phyloP scores from a whole-genome alignment of 2,329 filamentous ascomycete genomes.

The Trichophyton simii region DNA sequence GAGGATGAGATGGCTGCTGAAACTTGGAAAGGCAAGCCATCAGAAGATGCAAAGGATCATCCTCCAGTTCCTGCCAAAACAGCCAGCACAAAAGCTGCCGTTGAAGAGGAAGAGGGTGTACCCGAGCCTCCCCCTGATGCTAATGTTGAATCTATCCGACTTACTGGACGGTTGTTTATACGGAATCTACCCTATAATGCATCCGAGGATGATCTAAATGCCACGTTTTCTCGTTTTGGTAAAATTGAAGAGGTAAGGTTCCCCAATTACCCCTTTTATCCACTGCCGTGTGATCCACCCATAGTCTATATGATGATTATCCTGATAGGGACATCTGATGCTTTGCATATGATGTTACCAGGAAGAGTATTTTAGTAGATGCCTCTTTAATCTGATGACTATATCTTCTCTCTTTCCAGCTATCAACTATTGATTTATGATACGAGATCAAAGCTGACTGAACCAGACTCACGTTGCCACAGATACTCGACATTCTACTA shows the following conservation, averaged over 20 bases:
- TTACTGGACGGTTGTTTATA: conserved; percentile 70
- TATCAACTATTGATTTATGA: conserved; percentile 5
- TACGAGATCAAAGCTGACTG: conserved; percentile 4
- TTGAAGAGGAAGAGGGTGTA: conserved; percentile 15
- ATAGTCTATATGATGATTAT: conserved; percentile 66
- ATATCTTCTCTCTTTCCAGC: conserved; percentile 10
- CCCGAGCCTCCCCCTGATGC: conserved; percentile 30
- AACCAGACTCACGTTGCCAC: conserved; percentile 72
- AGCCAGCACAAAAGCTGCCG: conserved; percentile 2
- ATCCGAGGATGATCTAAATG: conserved; percentile 62
- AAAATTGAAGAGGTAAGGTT: conserved; percentile 72
- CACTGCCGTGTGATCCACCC: background rate
- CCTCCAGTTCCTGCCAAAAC: background rate
- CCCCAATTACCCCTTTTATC: conserved; percentile 7
- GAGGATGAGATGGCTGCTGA: conserved; percentile 28
- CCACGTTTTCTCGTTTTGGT: conserved; percentile 59
- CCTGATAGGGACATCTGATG: conserved; percentile 99
- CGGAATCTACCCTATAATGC: conserved; percentile 76
- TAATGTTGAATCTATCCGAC: conserved; percentile 51
- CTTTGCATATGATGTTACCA: conserved; percentile 80
- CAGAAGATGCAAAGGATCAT: background rate
- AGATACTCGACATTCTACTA: conserved; percentile 54
- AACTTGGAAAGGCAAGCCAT: conserved; percentile 9
- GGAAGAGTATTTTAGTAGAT: conserved; percentile 99
- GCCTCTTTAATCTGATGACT: conserved; percentile 77